These are phyloP conservation scores for Coffea eugenioides DNA, from an alignment of 257 asterid species.

Conservation along the genomic window DNA sequence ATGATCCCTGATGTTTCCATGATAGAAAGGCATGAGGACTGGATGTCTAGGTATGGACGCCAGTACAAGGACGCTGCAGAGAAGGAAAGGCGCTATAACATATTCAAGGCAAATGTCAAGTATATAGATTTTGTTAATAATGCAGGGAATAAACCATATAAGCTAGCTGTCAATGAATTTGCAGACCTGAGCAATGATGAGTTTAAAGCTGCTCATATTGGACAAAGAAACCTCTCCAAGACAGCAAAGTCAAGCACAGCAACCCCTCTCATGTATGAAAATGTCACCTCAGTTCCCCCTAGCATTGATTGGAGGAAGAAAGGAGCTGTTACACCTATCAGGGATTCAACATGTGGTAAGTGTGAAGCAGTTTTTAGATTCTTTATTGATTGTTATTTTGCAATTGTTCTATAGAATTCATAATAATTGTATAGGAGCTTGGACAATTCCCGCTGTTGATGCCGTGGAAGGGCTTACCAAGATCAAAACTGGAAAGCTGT, in stretches of 20 bases:
- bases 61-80: conserved; percentile 30
- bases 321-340: conserved; percentile 28
- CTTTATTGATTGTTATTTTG: not conserved
- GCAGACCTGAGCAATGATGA: conserved; percentile 44
- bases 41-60: conserved; percentile 37
- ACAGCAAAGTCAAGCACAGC: conserved; percentile 9
- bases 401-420: too few relatives aligned
- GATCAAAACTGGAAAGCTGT: conserved; percentile 17
- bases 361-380: not conserved
- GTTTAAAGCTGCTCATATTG: conserved; percentile 24
- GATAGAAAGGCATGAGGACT: conserved; percentile 14
- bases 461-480: conserved; percentile 18
- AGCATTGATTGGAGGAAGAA: conserved; percentile 25
- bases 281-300: conserved; percentile 1
- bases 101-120: conserved; percentile 40
- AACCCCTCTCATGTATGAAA: conserved; percentile 11
- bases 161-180: conserved; percentile 35
- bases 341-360: conserved; percentile 29
- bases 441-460: conserved; percentile 22
- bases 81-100: conserved; percentile 27
- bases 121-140: conserved; percentile 33
- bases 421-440: not conserved
- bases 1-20: not conserved
- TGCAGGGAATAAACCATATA: conserved; percentile 28
- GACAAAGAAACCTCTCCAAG: conserved; percentile 5